Percentiles rank a stretch among this genome's conserved stretches.
Evolutionary conservation across 23 red algal genomes (phyloP).

Genomic region (Chondrus crispus): DNA sequence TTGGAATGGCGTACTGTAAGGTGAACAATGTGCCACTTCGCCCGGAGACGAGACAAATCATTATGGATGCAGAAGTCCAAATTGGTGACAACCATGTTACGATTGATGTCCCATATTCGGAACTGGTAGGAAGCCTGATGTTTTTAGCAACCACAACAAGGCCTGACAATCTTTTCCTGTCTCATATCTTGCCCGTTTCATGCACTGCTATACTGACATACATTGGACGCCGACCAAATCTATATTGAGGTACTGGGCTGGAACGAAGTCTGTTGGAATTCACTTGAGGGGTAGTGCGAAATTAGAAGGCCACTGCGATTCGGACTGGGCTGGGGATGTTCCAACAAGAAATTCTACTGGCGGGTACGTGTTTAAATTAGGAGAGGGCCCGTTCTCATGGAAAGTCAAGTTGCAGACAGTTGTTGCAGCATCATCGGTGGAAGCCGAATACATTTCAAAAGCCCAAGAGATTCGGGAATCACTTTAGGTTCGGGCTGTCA

Average conservation of each 20-base stretch:
- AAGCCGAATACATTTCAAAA: constrained; percentile 34
- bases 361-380: background rate
- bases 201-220: background rate
- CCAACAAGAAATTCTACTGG: background rate
- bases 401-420: constrained; percentile 12
- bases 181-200: background rate
- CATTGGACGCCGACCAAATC: background rate
- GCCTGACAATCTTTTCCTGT: background rate
- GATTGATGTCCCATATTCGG: too few relatives aligned
- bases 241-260: background rate
- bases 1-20: background rate
- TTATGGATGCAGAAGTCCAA: too few relatives aligned
- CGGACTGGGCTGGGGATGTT: background rate
- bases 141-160: background rate
- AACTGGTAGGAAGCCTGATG: too few relatives aligned
- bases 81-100: too few relatives aligned
- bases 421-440: constrained; percentile 8
- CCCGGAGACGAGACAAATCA: too few relatives aligned
- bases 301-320: background rate
- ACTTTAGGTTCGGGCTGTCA: background rate
- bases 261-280: too few relatives aligned
- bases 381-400: background rate
- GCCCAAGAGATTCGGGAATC: background rate
- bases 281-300: too few relatives aligned
- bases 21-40: too few relatives aligned